phyloP scores from a whole-genome alignment of 805 yeast genomes.

The Lachancea meyersii region DNA sequence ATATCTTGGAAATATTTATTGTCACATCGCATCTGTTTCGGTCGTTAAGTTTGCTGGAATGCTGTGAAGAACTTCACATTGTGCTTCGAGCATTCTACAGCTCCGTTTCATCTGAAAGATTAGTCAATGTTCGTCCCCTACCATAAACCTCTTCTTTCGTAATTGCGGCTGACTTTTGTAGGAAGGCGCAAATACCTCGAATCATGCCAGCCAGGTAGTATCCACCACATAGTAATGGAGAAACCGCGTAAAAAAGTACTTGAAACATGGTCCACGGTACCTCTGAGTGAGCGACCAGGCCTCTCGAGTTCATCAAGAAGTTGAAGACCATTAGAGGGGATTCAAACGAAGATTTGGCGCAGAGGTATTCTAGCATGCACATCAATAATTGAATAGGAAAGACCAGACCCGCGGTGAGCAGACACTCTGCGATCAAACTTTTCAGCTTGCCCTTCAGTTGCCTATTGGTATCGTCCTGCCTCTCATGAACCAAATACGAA shows the following conservation, averaged over 20 bases:
- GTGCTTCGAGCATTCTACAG: background rate
- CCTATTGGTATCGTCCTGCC: constrained; percentile 1
- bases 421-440: constrained; percentile 1
- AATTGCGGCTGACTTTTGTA: constrained; percentile 24
- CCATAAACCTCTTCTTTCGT: constrained; percentile 56
- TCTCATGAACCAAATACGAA: background rate
- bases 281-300: background rate
- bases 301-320: constrained; percentile 4
- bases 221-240: constrained; percentile 5
- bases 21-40: background rate
- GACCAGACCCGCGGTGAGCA: constrained; percentile 4
- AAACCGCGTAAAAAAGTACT: constrained; percentile 5
- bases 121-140: constrained; percentile 50
- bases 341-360: background rate
- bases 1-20: background rate
- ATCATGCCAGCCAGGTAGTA: background rate
- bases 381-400: constrained; percentile 1
- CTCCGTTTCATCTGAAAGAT: constrained; percentile 17
- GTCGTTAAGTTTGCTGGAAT: too few species aligned
- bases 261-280: constrained; percentile 4
- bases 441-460: background rate
- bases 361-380: constrained; percentile 5
- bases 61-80: too few species aligned
- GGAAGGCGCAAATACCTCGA: background rate
- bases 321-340: constrained; percentile 4